Conservation (phyloP, 192 early-diverging fungal genomes). For the Backusella parvicylindrica region DNA sequence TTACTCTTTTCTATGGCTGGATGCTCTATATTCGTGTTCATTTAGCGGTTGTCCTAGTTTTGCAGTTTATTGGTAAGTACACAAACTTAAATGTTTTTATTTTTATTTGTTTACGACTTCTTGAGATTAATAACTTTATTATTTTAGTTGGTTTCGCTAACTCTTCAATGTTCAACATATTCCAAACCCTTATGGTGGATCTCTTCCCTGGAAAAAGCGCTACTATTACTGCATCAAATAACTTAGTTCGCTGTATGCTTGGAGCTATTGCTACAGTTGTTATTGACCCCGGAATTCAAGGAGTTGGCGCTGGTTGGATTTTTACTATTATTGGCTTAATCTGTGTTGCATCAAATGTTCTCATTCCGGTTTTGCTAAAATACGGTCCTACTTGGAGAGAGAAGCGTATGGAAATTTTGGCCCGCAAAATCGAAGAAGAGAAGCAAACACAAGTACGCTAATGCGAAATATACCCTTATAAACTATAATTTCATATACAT, state of each 20-base stretch:
- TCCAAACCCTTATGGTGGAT: slow-evolving; percentile 25
- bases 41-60: slow-evolving; percentile 16
- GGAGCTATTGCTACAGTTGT: slow-evolving; percentile 24
- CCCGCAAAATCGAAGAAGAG: neutral
- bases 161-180: slow-evolving; percentile 20
- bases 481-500: no score
- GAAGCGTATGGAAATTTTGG: neutral
- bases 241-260: slow-evolving; percentile 24
- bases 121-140: neutral
- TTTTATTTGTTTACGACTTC: neutral
- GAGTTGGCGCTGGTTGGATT: slow-evolving; percentile 29
- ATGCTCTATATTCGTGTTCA: slow-evolving; percentile 1
- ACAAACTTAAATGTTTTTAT: neutral
- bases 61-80: slow-evolving; percentile 25
- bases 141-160: neutral
- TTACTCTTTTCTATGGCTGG: slow-evolving; percentile 27
- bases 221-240: slow-evolving; percentile 27
- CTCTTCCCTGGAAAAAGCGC: slow-evolving; percentile 26
- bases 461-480: neutral
- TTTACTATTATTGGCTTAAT: slow-evolving; percentile 19
- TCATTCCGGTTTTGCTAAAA: slow-evolving; percentile 17
- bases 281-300: slow-evolving; percentile 26
- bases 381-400: slow-evolving; percentile 22
- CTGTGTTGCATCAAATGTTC: slow-evolving; percentile 8
- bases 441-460: neutral